Base-by-base conservation (phyloP, 23 red algal genomes). In the Gracilaria gracilis region DNA sequence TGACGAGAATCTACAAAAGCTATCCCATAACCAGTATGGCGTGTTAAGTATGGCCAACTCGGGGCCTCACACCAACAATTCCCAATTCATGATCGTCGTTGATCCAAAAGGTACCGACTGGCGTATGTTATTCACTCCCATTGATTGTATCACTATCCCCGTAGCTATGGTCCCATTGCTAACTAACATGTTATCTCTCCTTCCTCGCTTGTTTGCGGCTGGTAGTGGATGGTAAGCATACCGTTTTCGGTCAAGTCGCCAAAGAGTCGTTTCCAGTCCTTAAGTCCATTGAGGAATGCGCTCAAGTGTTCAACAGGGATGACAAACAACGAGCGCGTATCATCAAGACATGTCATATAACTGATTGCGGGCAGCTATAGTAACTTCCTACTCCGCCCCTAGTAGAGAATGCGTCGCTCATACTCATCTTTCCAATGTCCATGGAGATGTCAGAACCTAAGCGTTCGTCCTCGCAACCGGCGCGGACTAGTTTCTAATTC, bases 11-110 rank as follows among this genome's bases (percentile, higher is more conserved):
- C 87, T 96, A 32, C 46, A 86, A 31, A 84, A 91, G 34, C 51
- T 84, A 21, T 90, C 50, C 12, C 97, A 99, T 76, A 89, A 83
- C 62, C 83, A 57, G 3, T 87, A 86, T 44, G 97, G 97, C 15
- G 67, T 99, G 23, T 62, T 99, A 33, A 94, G 90, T 47, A 99
- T 99, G 97, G 97, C 97, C 17, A 99, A 99, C 57, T 84, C 94
- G 4, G 97, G 97, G 49, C 80, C 85, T 49, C 81, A 99, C 71
- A 96, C 94, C 13, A 99, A 99, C 44, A 95, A 93, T 50, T 90
- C 87, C 35, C 87, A 90, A 36, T 90, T 98, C 29, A 93, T 95
- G 83, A 91, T 93, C 51, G 57, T 81, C 31, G 64, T 90, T 55
- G 87, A 90, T 90, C 87, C 73, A 1, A 81, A 66, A 21, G 87